Evolutionary conservation across 768 basidiomycete species (phyloP), one percentile per base, ranked within the genome.

Genomic region (Panellus pusillus): DNA sequence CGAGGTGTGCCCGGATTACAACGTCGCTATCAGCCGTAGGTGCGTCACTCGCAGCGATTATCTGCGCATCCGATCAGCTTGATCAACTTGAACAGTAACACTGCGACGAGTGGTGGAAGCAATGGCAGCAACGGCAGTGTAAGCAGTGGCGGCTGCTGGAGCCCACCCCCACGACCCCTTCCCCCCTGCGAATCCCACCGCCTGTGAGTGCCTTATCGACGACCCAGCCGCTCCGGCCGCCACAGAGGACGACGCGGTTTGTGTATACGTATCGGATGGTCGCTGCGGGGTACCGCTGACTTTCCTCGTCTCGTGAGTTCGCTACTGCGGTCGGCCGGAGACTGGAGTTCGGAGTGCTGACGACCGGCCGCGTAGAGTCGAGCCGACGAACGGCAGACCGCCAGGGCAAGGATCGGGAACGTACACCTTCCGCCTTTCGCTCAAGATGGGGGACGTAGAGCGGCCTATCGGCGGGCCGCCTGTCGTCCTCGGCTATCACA

Each of bases 361-460:
- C 12, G 38, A n/a, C 31, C 18, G 27, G 37, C 37, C 17, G 2
- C 24, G 6, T 24, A 80, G 79, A 11, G 79, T 79, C 41, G 77
- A 80, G 62, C 75, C 79, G 6, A 62, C 65, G 45, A 67, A 70
- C 28, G 75, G 75, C 11, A 68, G 55, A 52, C 70, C 77, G n/a
- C 61, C 63, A 24, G 24, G 24, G 24, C 24, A 24, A 24, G 24
- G 24, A 24, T 62, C 72, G 6, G 78, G 78, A 24, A 76, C 77
- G 57, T 84, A 79, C 62, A 73, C 70, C 9, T 80, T 87, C 49
- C 75, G 74, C 20, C 69, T 87, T 7, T 78, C 80, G 14, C 66
- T 84, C 62, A 80, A 79, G 67, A 68, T 74, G 18, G 79, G 82
- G 57, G 74, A 77, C 7, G 72, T 85, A 42, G 82, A 86, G 67